Evolutionary conservation across 2,329 filamentous ascomycete species (phyloP), one percentile per base, ranked within the genome.

Genomic region (Ambrosiella xylebori): DNA sequence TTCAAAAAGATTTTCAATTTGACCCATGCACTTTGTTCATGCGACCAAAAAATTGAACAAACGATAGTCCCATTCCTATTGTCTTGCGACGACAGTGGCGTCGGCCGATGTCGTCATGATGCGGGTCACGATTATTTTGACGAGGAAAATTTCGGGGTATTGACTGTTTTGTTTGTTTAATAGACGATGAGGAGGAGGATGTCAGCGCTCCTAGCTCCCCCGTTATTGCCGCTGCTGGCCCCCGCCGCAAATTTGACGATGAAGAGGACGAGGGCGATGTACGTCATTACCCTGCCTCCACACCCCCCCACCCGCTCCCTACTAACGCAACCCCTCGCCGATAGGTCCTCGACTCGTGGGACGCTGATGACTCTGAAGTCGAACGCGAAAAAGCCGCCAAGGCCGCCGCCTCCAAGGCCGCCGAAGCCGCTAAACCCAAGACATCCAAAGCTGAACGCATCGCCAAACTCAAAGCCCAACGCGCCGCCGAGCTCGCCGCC

Each of bases 321-420:
- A 8, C 1, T 41, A 44, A 27, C 12, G 15, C 36, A 13, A 59
- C 17, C 37, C 45, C 12, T 36, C 7, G n/a, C 27, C 12, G n/a
- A 50, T 52, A 95, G 85, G 88, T 97, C 59, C 80, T 96, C 67
- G 93, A 98, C 61, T 91, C 88, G 39, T 98, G 93, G 93, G 90
- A 97, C 67, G 91, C 88, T 60, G 93, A 97, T 68, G 93, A 98
- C 74, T 95, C 89, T 62, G 93, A 98, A 66, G 91, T 84, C 65
- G 93, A 98, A 76, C 86, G 89, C 66, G 90, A 96, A 72, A 98
- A 97, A 77, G 87, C 81, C 55, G 84, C 79, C 5, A 90, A 88
- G 67, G 85, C 81, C 57, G 94, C 95, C 72, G 88, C 86, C 60
- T 94, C 94, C 72, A 89, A 88, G 36, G 88, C 90, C 0, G 90